phyloP scores from a whole-genome alignment of 306 rosid genomes.

The Begonia peltatifolia region DNA sequence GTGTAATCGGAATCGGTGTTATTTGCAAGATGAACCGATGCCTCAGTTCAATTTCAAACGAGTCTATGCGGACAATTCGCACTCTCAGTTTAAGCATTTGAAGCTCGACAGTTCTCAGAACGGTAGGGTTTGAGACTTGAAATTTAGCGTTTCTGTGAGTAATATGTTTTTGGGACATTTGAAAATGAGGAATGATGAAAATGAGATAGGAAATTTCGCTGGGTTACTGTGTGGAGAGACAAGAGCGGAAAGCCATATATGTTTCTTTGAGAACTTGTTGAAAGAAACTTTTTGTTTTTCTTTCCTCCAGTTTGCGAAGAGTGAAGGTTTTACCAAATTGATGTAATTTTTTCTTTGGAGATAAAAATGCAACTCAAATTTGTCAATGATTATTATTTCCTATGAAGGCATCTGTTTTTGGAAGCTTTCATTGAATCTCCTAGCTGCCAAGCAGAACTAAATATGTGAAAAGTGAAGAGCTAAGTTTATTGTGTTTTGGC shows the following conservation, averaged over 20 bases:
- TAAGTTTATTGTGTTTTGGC: constrained; percentile 8
- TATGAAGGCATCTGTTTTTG: too few relatives aligned
- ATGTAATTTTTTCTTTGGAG: too few relatives aligned
- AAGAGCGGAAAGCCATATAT: background rate
- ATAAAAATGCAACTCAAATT: too few relatives aligned
- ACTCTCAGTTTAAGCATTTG: constrained; percentile 54
- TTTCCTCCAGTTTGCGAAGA: too few relatives aligned
- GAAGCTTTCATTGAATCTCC: too few relatives aligned
- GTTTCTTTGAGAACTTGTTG: too few relatives aligned
- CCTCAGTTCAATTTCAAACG: constrained; percentile 65
- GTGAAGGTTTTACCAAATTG: too few relatives aligned
- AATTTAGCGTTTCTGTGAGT: background rate
- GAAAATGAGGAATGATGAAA: background rate
- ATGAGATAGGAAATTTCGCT: too few relatives aligned
- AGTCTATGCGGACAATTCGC: constrained; percentile 64
- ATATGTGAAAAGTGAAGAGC: too few relatives aligned
- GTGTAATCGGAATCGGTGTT: constrained; percentile 31
- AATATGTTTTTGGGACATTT: background rate
- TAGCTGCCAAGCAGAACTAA: too few relatives aligned
- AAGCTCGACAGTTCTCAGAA: constrained; percentile 13
- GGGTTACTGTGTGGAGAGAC: background rate
- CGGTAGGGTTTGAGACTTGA: constrained; percentile 13
- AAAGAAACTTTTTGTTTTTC: too few relatives aligned
- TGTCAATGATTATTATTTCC: too few relatives aligned
- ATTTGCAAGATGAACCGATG: constrained; percentile 44